Conservation (phyloP, 2,329 filamentous ascomycete genomes). For the Colletotrichum tropicicola region DNA sequence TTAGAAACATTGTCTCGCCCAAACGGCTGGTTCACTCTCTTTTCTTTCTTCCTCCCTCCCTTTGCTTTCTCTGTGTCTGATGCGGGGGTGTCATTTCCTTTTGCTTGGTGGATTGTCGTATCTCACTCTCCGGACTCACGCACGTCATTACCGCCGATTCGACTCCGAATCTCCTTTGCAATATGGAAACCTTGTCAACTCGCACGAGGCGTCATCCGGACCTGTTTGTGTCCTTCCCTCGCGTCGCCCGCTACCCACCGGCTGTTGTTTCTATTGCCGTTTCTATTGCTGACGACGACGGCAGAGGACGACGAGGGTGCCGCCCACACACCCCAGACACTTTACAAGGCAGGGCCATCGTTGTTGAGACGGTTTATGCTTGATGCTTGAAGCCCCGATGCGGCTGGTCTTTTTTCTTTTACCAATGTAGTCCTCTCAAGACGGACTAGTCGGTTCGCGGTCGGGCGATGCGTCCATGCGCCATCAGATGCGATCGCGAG, state of each 20-base stretch:
- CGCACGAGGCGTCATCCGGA: too few species aligned
- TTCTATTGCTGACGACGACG: neutral
- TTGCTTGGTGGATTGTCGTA: neutral
- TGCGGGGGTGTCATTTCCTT: conserved; percentile 3
- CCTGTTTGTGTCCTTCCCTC: neutral
- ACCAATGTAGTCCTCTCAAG: neutral
- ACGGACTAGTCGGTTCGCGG: conserved; percentile 10
- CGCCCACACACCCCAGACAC: neutral
- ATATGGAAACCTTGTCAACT: too few species aligned
- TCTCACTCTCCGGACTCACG: neutral
- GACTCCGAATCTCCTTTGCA: too few species aligned
- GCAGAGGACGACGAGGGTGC: neutral
- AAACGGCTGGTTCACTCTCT: conserved; percentile 11
- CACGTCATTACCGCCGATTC: conserved; percentile 4
- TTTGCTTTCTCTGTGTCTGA: neutral
- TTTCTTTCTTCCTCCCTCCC: neutral
- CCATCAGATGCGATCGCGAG: conserved; percentile 4
- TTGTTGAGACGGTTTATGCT: conserved; percentile 12
- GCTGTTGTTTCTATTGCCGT: neutral
- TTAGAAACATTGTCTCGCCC: conserved; percentile 28
- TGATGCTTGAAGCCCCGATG: neutral
- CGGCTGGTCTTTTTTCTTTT: conserved; percentile 3
- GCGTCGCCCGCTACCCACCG: too few species aligned
- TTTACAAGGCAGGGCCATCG: conserved; percentile 9
- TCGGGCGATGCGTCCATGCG: conserved; percentile 12